Percentiles rank a stretch among this genome's conserved stretches.
Evolutionary conservation across 768 basidiomycete genomes (phyloP).

Genomic region (Leccinum pellstonianum): DNA sequence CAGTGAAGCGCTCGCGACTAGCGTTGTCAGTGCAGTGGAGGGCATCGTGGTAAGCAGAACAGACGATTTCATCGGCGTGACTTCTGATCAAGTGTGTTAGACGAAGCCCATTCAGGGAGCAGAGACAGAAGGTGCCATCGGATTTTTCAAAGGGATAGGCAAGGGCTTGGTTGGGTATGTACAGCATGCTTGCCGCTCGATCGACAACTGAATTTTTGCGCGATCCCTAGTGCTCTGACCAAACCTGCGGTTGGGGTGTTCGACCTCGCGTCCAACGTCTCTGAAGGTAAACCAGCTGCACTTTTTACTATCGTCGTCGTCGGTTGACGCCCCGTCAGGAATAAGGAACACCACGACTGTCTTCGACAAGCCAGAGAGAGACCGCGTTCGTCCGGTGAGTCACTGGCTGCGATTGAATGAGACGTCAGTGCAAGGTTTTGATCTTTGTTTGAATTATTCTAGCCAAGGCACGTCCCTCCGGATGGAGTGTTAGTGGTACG

Average conservation of each 20-base stretch:
- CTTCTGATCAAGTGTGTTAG: conserved; percentile 39
- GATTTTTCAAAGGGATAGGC: conserved; percentile 98
- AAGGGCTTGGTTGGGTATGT: conserved; percentile 90
- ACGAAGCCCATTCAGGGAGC: conserved; percentile 98
- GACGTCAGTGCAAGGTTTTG: conserved; percentile 4
- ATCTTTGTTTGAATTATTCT: not conserved
- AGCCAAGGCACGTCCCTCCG: conserved; percentile 83
- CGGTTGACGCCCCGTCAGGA: conserved; percentile 44
- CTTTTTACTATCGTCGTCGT: not conserved
- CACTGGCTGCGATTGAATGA: not conserved
- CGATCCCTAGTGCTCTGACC: conserved; percentile 68
- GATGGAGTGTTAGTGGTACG: conserved; percentile 87
- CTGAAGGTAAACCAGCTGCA: conserved; percentile 60
- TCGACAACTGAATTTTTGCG: not conserved
- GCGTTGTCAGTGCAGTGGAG: conserved; percentile 93
- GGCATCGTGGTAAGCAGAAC: conserved; percentile 73
- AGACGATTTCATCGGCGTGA: conserved; percentile 3
- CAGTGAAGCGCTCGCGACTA: conserved; percentile 90
- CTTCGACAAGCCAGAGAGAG: conserved; percentile 88
- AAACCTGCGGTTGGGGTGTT: conserved; percentile 97
- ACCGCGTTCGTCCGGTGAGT: conserved; percentile 77
- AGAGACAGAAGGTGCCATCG: conserved; percentile 88
- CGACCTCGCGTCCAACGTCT: conserved; percentile 91
- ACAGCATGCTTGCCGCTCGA: not conserved
- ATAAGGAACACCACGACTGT: conserved; percentile 99